Conservation (phyloP, 306 rosid species). For the Boehmeria nivea region DNA sequence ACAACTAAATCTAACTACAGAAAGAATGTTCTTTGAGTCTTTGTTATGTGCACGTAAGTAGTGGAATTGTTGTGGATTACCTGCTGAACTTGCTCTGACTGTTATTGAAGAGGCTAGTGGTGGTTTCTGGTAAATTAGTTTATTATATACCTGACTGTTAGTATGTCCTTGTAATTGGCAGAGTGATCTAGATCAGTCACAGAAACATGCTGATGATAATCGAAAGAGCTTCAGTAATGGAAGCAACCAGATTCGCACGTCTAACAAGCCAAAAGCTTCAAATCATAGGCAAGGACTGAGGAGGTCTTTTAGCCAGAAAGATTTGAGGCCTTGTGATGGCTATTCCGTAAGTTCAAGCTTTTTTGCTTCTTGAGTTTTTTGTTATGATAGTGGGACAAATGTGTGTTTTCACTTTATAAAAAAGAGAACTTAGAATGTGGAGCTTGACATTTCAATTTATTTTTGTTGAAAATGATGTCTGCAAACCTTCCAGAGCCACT, state of each 20-base stretch:
- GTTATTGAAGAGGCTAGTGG: no score
- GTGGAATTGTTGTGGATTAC: no score
- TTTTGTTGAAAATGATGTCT: constrained; percentile 17
- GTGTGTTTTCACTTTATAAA: no score
- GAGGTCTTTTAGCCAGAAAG: constrained; percentile 77
- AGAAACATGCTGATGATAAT: constrained; percentile 36
- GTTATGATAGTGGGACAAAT: background rate
- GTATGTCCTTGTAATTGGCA: constrained; percentile 32
- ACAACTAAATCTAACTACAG: background rate
- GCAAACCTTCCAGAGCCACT: constrained; percentile 66
- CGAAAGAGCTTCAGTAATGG: constrained; percentile 37
- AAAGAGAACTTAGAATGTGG: no score
- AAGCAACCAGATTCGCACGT: constrained; percentile 32
- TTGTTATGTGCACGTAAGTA: background rate
- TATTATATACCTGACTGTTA: constrained; percentile 7
- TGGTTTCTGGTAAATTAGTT: background rate
- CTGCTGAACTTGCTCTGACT: no score
- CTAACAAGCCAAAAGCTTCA: constrained; percentile 47
- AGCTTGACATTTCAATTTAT: no score
- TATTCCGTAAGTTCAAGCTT: constrained; percentile 62
- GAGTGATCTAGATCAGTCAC: constrained; percentile 78
- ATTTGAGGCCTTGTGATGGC: constrained; percentile 67
- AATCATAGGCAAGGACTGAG: constrained; percentile 51
- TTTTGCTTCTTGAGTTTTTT: background rate
- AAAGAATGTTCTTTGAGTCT: background rate